Conservation (phyloP, 208 protist species). For the Crithidia brevicula region DNA sequence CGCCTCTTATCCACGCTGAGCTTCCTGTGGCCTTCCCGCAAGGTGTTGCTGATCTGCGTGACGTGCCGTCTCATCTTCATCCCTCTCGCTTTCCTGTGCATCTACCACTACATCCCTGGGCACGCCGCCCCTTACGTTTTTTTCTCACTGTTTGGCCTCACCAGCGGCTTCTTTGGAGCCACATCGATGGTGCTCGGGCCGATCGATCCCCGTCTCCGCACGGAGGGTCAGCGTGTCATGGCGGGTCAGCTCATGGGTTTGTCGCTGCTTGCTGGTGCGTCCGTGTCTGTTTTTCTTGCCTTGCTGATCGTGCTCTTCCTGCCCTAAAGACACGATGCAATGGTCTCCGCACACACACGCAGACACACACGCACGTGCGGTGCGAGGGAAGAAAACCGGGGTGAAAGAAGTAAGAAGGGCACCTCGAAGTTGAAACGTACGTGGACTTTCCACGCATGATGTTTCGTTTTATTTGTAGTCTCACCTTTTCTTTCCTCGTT, state of each 20-base stretch:
- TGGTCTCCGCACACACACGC: neutral
- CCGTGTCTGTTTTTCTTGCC: constrained; percentile 60
- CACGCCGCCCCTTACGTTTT: constrained; percentile 66
- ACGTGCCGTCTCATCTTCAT: constrained; percentile 65
- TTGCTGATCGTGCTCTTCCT: constrained; percentile 69
- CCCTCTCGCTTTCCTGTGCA: constrained; percentile 78
- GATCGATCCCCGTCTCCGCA: constrained; percentile 44
- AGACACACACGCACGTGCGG: no score
- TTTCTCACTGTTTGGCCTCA: constrained; percentile 59
- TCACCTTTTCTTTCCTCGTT: neutral
- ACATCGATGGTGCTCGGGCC: constrained; percentile 85
- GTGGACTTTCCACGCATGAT: no score
- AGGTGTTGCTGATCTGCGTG: constrained; percentile 48
- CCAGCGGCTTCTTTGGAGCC: constrained; percentile 78
- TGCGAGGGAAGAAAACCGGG: no score
- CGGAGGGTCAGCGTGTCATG: constrained; percentile 79
- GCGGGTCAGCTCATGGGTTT: constrained; percentile 84
- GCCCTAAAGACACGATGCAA: constrained; percentile 29
- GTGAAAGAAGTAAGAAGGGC: no score
- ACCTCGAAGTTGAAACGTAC: no score
- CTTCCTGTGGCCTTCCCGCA: constrained; percentile 54
- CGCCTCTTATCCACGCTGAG: constrained; percentile 56
- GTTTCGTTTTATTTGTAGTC: neutral
- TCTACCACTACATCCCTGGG: constrained; percentile 78
- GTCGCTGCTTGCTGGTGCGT: constrained; percentile 66